Base-by-base conservation (phyloP, 2,329 filamentous ascomycete species). In the Alternaria arbusti region DNA sequence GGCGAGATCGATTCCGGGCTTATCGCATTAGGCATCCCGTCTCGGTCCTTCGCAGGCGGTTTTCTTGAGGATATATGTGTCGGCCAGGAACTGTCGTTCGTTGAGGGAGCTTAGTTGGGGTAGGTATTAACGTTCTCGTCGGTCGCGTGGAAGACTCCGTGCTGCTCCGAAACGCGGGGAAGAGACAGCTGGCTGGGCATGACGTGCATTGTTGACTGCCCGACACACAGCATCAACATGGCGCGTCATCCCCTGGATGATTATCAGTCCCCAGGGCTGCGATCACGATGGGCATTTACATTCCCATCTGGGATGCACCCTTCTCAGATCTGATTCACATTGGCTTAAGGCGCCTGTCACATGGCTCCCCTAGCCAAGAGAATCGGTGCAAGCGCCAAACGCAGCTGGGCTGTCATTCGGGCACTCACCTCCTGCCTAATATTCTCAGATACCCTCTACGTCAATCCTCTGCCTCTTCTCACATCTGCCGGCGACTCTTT, bases 311-410 rank as follows among this genome's bases (percentile, higher is more conserved):
- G 59, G 55, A 43, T 47, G 55, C 49, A 54, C 60, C 59, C 59
- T 46, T 55, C 43, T 22, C 59, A 45, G 51, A 50, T 55, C 45
- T 66, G 66, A 56, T 57, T 52, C 50, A 66, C 60, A 64, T 56
- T 65, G 70, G 66, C 61, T 61, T 47, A 56, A 62, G 60, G 60
- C 64, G 59, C 49, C 50, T 61, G 66, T 75, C 74, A 77, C 74
- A 75, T 78, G 75, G 65, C 66, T 44, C 56, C 23, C 59, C 28
- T 57, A 61, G 74, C 74, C 73, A 74, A 74, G 72, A 61, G 67
- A 57, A 63, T 43, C 60, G 70, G 69, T 64, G 67, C 69, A 71
- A 69, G 72, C 74, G 74, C 72, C 71, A 74, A 70, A 71, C 66
- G 61, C 55, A 23, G 54, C 54, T 57, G 55, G 32, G 36, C 67